Evolutionary conservation across 345 rosid genomes (phyloP), one percentile per base, ranked within the genome.

Genomic region (Boechera retrofracta): DNA sequence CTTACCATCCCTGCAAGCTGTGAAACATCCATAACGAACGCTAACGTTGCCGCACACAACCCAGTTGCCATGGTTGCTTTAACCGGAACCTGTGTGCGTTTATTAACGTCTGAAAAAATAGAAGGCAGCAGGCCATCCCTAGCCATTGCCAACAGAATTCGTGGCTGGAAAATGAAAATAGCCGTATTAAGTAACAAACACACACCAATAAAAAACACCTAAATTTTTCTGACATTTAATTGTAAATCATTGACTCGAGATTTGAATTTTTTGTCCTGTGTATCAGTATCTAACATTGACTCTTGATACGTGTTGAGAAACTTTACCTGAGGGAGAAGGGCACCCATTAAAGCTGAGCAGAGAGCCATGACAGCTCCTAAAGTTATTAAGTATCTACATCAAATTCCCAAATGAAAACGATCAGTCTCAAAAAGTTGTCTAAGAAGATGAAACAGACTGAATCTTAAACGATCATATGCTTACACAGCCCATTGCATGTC

Each of bases 401-500:
- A 35, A 78, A 64, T 56, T 28, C 35, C 62, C 64, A 44, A 36
- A 63, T 71, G 48, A 64, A 18, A 69, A 16, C 58, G 3, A 58
- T 29, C 53, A 64, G 24, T 51, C 52, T 35, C 39, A 39, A 4
- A 51, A 32, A 6, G 16, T 11, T 67, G 10, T 60, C 13, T 24
- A 73, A 31, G 38, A 49, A 2, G 13, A 64, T 15, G 36, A 57
- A 64, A 47, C 47, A 56, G 45, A 39, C 0, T 11, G 48, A n/a
- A 45, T 64, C 29, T 11, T 31, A 21, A 49, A 42, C 58, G 7
- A 29, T 38, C 63, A 67, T 51, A 79, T 41, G 83, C 99, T 86
- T 86, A 95, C 99, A 91, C 94, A 8, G 97, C 97, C 99, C 99
- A 95, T 39, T 88, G 91, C 99, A 95, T 92, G 76, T 90, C 98